These are phyloP conservation scores for Gossypium davidsonii DNA, from an alignment of 441 rosid species.

Conservation along the genomic window DNA sequence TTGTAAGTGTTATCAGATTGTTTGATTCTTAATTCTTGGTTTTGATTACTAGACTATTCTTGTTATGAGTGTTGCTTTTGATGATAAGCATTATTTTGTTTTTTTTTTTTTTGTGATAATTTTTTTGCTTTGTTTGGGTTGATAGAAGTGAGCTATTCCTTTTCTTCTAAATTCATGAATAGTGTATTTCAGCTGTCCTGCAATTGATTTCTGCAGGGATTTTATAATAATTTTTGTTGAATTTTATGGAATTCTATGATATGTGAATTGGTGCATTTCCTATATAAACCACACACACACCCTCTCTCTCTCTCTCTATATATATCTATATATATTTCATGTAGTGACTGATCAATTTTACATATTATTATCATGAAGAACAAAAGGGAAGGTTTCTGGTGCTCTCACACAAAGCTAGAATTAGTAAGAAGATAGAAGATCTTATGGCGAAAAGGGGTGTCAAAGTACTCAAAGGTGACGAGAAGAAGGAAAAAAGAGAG, in stretches of 20 bases:
- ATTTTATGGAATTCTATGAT: not conserved
- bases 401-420: conserved; percentile 19
- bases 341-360: conserved; percentile 2
- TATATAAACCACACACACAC: too few relatives aligned
- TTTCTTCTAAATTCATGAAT: not conserved
- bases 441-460: conserved; percentile 19
- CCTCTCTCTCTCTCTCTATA: too few relatives aligned
- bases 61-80: conserved; percentile 9
- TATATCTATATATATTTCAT: not conserved
- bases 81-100: conserved; percentile 9
- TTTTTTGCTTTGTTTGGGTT: conserved; percentile 7
- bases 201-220: not conserved
- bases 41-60: conserved; percentile 6
- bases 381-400: too few relatives aligned
- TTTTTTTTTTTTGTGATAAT: not conserved
- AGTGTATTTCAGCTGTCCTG: not conserved
- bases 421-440: conserved; percentile 28
- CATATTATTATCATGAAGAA: too few relatives aligned
- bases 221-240: not conserved
- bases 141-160: not conserved
- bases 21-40: not conserved
- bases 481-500: conserved; percentile 3
- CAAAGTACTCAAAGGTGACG: conserved; percentile 15
- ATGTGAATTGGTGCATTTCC: not conserved
- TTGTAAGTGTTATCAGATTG: not conserved